These are phyloP conservation scores for Podaxis sp. DNA, from an alignment of 768 basidiomycete species.

Conservation along the genomic window DNA sequence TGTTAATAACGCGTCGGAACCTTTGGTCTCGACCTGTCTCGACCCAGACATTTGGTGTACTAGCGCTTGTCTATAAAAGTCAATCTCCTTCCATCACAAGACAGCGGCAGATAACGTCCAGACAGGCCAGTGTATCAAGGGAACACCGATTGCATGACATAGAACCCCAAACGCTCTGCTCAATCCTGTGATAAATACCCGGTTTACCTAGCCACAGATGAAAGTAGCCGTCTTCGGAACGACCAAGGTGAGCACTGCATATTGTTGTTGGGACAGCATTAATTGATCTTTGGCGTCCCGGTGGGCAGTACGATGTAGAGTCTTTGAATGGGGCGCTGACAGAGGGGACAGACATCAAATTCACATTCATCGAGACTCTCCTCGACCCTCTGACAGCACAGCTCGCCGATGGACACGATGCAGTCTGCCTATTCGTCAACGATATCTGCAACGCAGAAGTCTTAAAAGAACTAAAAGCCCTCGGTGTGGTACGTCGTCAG, in stretches of 20 bases:
- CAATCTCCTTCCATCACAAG: not conserved
- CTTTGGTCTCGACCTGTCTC: not conserved
- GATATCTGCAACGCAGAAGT: constrained; percentile 36
- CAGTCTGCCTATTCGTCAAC: constrained; percentile 43
- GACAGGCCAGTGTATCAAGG: not conserved
- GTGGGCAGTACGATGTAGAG: constrained; percentile 33
- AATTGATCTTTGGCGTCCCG: not conserved
- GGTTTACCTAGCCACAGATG: constrained; percentile 21
- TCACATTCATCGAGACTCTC: constrained; percentile 37
- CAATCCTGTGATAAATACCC: not conserved
- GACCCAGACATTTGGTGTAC: not conserved
- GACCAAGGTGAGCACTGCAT: constrained; percentile 24
- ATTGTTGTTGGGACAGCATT: not conserved
- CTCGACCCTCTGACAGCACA: constrained; percentile 33
- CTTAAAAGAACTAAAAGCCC: constrained; percentile 27
- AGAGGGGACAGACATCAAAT: constrained; percentile 26
- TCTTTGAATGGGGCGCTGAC: constrained; percentile 29
- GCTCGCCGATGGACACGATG: constrained; percentile 36
- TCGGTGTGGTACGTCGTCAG: constrained; percentile 32
- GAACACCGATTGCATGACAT: not conserved
- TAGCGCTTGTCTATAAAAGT: not conserved
- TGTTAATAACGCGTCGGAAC: not conserved
- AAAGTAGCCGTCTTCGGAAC: constrained; percentile 43
- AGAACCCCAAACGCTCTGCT: not conserved
- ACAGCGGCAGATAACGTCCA: not conserved